phyloP scores from a whole-genome alignment of 2,329 filamentous ascomycete species.

The Pseudopyrenochaeta lycopersici region DNA sequence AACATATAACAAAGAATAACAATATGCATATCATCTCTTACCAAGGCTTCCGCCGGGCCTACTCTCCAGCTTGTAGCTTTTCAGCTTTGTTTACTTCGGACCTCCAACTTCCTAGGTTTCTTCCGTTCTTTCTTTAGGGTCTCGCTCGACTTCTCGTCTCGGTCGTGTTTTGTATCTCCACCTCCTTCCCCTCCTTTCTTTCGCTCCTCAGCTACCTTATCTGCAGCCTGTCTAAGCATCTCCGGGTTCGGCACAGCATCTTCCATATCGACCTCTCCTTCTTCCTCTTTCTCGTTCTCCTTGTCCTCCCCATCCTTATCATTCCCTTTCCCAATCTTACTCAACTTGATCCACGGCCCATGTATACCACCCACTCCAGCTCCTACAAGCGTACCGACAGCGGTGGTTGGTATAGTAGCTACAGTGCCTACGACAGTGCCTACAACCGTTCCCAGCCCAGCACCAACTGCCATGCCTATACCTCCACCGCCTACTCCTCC shows the following conservation, averaged over 20 bases:
- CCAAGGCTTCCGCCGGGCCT: too few species aligned
- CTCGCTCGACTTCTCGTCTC: neutral
- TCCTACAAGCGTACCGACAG: slow-evolving; percentile 52
- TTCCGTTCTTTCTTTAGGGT: slow-evolving; percentile 14
- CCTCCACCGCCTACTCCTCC: slow-evolving; percentile 53
- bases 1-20: neutral
- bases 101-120: slow-evolving; percentile 40
- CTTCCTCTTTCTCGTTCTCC: slow-evolving; percentile 11
- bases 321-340: slow-evolving; percentile 23
- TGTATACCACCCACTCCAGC: slow-evolving; percentile 52
- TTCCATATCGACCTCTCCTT: neutral
- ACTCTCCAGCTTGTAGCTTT: neutral
- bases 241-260: slow-evolving; percentile 8
- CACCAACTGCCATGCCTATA: slow-evolving; percentile 52
- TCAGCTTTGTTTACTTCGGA: slow-evolving; percentile 23
- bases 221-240: slow-evolving; percentile 3
- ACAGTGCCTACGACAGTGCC: slow-evolving; percentile 52
- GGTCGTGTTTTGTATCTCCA: neutral
- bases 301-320: slow-evolving; percentile 5
- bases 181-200: slow-evolving; percentile 5
- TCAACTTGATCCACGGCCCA: slow-evolving; percentile 55
- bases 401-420: slow-evolving; percentile 51
- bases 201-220: slow-evolving; percentile 10
- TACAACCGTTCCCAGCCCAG: slow-evolving; percentile 53
- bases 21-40: neutral